phyloP scores from a whole-genome alignment of 768 basidiomycete genomes.

The Boletellus sp. region DNA sequence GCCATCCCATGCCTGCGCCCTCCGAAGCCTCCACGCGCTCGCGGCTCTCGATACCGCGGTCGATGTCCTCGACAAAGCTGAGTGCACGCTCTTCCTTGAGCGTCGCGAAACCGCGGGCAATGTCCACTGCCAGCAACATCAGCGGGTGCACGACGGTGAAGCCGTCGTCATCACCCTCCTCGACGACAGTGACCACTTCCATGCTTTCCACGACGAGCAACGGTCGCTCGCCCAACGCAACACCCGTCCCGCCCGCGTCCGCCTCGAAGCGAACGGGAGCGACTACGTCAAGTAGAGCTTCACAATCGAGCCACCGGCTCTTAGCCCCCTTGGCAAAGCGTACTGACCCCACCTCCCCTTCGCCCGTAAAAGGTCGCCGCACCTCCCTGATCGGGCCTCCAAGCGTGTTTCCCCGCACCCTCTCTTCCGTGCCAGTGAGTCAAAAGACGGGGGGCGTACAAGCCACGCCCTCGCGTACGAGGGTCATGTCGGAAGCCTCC shows the following conservation, averaged over 20 bases:
- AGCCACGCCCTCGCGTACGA: slow-evolving; percentile 37
- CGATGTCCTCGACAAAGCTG: slow-evolving; percentile 25
- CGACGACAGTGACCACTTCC: slow-evolving; percentile 26
- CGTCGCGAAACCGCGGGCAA: slow-evolving; percentile 48
- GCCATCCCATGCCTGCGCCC: slow-evolving; percentile 33
- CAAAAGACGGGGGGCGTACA: slow-evolving; percentile 21
- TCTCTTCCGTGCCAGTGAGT: slow-evolving; percentile 17
- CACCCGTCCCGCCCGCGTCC: slow-evolving; percentile 38
- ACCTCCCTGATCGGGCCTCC: slow-evolving; percentile 28
- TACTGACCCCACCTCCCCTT: slow-evolving; percentile 25
- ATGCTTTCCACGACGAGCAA: slow-evolving; percentile 20
- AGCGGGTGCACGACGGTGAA: slow-evolving; percentile 53
- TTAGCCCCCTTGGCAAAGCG: slow-evolving; percentile 37
- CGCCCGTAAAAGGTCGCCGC: slow-evolving; percentile 27
- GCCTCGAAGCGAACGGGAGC: slow-evolving; percentile 36
- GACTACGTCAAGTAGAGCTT: slow-evolving; percentile 37
- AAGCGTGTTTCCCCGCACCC: slow-evolving; percentile 22
- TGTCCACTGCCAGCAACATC: slow-evolving; percentile 46
- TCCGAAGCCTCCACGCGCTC: slow-evolving; percentile 55
- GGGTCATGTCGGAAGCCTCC: slow-evolving; percentile 44
- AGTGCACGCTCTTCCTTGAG: slow-evolving; percentile 41
- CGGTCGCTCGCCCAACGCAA: slow-evolving; percentile 48
- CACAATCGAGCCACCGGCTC: slow-evolving; percentile 34
- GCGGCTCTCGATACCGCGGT: slow-evolving; percentile 38
- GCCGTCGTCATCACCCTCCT: slow-evolving; percentile 25